phyloP scores from a whole-genome alignment of 1,284 basidiomycete species.

The Moesziomyces antarcticus region DNA sequence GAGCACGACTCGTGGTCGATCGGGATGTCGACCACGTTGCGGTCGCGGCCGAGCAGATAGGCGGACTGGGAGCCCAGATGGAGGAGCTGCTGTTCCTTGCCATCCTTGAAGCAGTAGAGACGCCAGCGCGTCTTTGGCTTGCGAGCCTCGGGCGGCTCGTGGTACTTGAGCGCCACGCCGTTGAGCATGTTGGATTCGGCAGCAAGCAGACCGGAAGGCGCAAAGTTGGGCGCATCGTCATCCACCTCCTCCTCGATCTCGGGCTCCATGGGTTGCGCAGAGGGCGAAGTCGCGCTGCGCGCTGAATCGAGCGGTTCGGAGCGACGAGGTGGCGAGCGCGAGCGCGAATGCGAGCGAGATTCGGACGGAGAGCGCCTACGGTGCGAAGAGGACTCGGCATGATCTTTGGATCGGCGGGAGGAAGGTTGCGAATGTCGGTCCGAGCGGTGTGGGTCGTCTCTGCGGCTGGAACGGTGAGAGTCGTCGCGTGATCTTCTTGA shows the following conservation, averaged over 20 bases:
- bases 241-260: constrained; percentile 16
- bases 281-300: background rate
- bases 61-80: constrained; percentile 79
- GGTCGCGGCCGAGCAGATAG: constrained; percentile 91
- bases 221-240: constrained; percentile 80
- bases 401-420: constrained; percentile 3
- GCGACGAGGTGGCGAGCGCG: background rate
- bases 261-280: background rate
- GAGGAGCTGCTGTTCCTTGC: constrained; percentile 77
- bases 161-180: constrained; percentile 93
- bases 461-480: background rate
- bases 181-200: constrained; percentile 78
- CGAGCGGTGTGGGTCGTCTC: background rate
- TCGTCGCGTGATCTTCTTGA: constrained; percentile 14
- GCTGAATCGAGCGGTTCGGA: background rate
- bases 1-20: constrained; percentile 96
- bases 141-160: constrained; percentile 96
- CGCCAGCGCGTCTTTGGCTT: constrained; percentile 91
- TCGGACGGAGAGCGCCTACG: constrained; percentile 15
- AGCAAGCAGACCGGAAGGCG: constrained; percentile 86
- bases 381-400: constrained; percentile 4
- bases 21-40: constrained; percentile 76
- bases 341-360: background rate
- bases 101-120: constrained; percentile 95
- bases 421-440: constrained; percentile 1